These are phyloP conservation scores for Rhinocladiella mackenziei DNA, from an alignment of 2,329 filamentous ascomycete genomes.

Conservation along the genomic window DNA sequence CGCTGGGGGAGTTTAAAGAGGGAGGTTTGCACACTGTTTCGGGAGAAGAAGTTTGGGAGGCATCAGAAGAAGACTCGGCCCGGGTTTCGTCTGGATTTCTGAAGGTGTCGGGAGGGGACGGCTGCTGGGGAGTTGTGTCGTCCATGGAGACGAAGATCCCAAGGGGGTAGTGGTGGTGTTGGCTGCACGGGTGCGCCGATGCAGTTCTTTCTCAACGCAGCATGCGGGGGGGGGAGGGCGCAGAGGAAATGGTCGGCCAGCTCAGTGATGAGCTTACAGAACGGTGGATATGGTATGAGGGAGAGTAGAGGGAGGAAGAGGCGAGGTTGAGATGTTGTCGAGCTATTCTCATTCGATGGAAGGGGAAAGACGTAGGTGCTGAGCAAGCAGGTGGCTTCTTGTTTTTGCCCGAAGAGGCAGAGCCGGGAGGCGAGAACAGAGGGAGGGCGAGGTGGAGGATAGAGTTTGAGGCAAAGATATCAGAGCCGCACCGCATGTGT, in stretches of 20 bases:
- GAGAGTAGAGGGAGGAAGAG: slow-evolving; percentile 4
- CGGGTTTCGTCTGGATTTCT: slow-evolving; percentile 12
- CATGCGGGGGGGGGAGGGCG: slow-evolving; percentile 11
- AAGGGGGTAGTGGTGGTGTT: neutral
- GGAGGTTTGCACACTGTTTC: slow-evolving; percentile 15
- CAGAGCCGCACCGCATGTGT: too few species aligned
- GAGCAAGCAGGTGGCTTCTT: slow-evolving; percentile 11
- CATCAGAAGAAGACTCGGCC: slow-evolving; percentile 5
- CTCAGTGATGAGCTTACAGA: too few species aligned
- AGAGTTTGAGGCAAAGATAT: neutral
- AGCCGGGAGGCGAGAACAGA: slow-evolving; percentile 2
- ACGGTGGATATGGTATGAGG: too few species aligned
- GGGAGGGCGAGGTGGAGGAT: neutral
- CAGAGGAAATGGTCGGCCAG: neutral
- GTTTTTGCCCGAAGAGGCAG: neutral
- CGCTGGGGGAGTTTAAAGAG: slow-evolving; percentile 10
- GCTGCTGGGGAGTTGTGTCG: slow-evolving; percentile 17
- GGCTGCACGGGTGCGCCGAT: slow-evolving; percentile 13
- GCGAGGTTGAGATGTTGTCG: slow-evolving; percentile 1
- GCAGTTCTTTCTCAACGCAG: slow-evolving; percentile 2
- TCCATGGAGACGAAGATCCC: slow-evolving; percentile 23
- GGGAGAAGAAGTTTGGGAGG: slow-evolving; percentile 6
- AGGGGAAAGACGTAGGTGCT: slow-evolving; percentile 5
- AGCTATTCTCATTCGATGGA: slow-evolving; percentile 9
- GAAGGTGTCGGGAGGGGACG: slow-evolving; percentile 15